Percentiles rank a stretch among this genome's conserved stretches.
These are phyloP conservation scores for Clavaria fumosa DNA, from an alignment of 768 basidiomycete genomes.

Conservation along the genomic window DNA sequence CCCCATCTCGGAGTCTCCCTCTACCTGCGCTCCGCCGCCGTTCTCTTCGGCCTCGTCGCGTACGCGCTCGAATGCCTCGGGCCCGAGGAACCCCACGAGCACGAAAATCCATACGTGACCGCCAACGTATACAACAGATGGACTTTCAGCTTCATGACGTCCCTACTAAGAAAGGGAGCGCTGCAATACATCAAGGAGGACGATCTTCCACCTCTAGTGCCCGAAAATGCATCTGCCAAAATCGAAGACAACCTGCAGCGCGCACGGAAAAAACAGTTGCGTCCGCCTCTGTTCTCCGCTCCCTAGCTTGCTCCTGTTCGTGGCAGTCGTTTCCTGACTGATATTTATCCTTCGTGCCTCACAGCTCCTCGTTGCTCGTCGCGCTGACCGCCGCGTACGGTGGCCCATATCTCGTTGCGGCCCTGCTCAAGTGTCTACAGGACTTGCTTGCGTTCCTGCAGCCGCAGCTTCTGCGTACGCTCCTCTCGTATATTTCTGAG, in stretches of 20 bases:
- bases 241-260: constrained; percentile 46
- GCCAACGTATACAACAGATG: constrained; percentile 75
- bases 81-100: constrained; percentile 27
- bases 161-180: constrained; percentile 56
- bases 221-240: constrained; percentile 51
- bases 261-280: constrained; percentile 50
- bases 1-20: constrained; percentile 24
- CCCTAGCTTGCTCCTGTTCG: neutral
- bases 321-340: no score
- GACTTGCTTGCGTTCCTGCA: constrained; percentile 75
- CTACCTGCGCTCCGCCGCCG: constrained; percentile 28
- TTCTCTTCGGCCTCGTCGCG: constrained; percentile 31
- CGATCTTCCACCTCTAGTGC: constrained; percentile 64
- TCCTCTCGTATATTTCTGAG: constrained; percentile 67
- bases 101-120: constrained; percentile 54
- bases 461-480: constrained; percentile 68
- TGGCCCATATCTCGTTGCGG: constrained; percentile 49
- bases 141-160: constrained; percentile 79
- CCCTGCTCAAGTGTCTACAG: constrained; percentile 55
- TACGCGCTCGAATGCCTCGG: constrained; percentile 59
- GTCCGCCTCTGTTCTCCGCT: constrained; percentile 3
- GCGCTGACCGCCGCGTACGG: constrained; percentile 73
- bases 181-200: constrained; percentile 60
- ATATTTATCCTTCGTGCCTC: no score
- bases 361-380: constrained; percentile 47